Percentiles rank a stretch among this genome's conserved stretches.
These are phyloP conservation scores for Persicaria tinctoria DNA, from an alignment of 148 eudicot genomes.

Conservation along the genomic window DNA sequence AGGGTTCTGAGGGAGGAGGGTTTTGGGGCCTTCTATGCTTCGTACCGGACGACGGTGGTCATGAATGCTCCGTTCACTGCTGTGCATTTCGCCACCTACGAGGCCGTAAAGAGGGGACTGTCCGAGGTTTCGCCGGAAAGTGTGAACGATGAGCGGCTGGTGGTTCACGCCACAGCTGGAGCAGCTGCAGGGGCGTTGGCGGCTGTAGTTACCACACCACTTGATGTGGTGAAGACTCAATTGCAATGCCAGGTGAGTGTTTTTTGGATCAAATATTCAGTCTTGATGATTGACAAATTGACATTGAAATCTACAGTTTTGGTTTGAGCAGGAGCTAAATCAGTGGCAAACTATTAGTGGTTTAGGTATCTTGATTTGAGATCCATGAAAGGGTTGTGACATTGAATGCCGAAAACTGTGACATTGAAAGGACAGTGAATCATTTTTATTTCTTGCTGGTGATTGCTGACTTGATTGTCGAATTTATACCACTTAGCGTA, in stretches of 20 bases:
- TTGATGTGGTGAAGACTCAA: constrained; percentile 97
- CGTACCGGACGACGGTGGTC: constrained; percentile 77
- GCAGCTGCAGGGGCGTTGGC: constrained; percentile 90
- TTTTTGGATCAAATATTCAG: neutral
- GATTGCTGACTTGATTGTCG: neutral
- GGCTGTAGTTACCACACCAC: constrained; percentile 65
- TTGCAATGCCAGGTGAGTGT: constrained; percentile 79
- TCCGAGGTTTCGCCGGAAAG: constrained; percentile 46
- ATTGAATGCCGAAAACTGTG: neutral
- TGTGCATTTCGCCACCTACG: constrained; percentile 83
- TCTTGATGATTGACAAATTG: neutral
- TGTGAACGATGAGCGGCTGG: constrained; percentile 52
- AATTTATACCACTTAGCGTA: neutral
- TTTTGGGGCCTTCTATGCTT: constrained; percentile 68
- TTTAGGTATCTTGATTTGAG: neutral
- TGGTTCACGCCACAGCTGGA: constrained; percentile 95
- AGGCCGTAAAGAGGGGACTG: constrained; percentile 79
- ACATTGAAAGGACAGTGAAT: too few species aligned
- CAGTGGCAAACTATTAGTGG: too few species aligned
- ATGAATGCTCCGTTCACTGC: constrained; percentile 96
- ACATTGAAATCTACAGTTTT: neutral
- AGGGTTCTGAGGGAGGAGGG: constrained; percentile 82
- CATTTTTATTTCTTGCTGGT: neutral
- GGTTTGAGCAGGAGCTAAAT: neutral
- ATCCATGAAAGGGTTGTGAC: neutral